These are phyloP conservation scores for Fusarium virguliforme DNA, from an alignment of 2,329 filamentous ascomycete species.

Conservation along the genomic window DNA sequence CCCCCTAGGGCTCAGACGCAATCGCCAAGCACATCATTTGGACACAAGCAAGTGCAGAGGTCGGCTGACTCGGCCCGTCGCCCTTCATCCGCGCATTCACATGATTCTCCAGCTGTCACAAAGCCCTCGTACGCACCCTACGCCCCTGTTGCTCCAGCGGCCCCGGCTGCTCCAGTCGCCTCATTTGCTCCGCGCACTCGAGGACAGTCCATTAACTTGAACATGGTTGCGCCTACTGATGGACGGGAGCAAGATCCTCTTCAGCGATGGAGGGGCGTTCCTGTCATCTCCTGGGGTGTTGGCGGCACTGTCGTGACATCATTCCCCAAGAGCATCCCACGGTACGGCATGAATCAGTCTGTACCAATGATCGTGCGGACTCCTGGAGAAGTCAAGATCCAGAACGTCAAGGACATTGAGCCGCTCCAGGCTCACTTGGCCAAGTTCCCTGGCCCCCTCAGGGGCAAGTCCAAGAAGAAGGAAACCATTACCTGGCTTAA, in stretches of 20 bases:
- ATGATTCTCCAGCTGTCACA: slow-evolving; percentile 56
- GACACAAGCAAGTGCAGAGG: slow-evolving; percentile 54
- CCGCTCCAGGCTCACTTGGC: slow-evolving; percentile 80
- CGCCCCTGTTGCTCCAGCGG: slow-evolving; percentile 45
- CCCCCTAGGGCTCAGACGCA: slow-evolving; percentile 75
- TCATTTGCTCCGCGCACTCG: slow-evolving; percentile 61
- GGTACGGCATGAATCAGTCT: slow-evolving; percentile 83
- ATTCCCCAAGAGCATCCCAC: slow-evolving; percentile 90
- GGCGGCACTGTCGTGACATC: slow-evolving; percentile 86
- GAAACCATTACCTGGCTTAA: slow-evolving; percentile 87
- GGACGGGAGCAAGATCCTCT: slow-evolving; percentile 82
- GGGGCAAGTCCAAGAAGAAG: slow-evolving; percentile 95
- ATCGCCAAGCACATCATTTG: slow-evolving; percentile 69
- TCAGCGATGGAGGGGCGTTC: slow-evolving; percentile 91
- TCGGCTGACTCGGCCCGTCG: slow-evolving; percentile 65
- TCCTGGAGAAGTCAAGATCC: slow-evolving; percentile 86
- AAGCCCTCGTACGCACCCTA: slow-evolving; percentile 50
- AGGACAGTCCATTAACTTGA: slow-evolving; percentile 69
- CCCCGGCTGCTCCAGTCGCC: slow-evolving; percentile 20
- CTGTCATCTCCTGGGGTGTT: slow-evolving; percentile 89
- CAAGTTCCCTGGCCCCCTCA: slow-evolving; percentile 92
- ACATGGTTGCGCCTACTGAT: slow-evolving; percentile 75
- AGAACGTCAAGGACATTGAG: slow-evolving; percentile 80
- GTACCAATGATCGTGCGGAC: slow-evolving; percentile 85
- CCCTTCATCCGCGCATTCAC: slow-evolving; percentile 68